Evolutionary conservation across 768 basidiomycete genomes (phyloP).

Genomic region (Rhizopogon vesiculosus): DNA sequence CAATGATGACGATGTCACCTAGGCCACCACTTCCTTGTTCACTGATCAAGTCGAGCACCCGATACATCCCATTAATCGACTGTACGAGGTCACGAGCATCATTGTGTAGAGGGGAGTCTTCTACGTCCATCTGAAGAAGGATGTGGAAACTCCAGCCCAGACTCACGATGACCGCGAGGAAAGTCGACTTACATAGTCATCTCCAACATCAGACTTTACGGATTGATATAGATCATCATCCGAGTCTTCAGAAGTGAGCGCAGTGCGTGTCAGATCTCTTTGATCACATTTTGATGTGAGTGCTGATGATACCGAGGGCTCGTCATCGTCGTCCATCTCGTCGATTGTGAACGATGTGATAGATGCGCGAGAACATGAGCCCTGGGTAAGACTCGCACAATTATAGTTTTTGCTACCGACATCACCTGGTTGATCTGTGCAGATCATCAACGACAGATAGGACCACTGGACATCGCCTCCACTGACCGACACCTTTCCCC

Average conservation of each 20-base stretch:
- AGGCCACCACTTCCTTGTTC: constrained; percentile 49
- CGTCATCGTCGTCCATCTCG: background rate
- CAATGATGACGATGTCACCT: constrained; percentile 28
- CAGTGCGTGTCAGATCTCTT: background rate
- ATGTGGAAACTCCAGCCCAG: background rate
- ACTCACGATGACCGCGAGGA: background rate
- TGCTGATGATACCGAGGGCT: background rate
- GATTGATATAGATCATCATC: background rate
- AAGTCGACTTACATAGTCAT: background rate
- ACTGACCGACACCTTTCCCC: background rate
- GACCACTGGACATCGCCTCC: no score
- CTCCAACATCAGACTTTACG: background rate
- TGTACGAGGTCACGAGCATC: constrained; percentile 17
- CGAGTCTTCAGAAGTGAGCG: background rate
- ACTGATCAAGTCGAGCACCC: constrained; percentile 48
- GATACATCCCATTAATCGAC: constrained; percentile 43
- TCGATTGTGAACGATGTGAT: background rate
- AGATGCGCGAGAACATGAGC: background rate
- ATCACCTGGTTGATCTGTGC: background rate
- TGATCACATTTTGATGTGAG: background rate
- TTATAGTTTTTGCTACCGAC: no score
- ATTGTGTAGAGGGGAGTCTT: background rate
- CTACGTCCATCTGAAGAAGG: constrained; percentile 14
- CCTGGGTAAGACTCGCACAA: background rate
- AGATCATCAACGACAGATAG: background rate